Base-by-base conservation (phyloP, 495 filamentous ascomycete genomes). In the Lophiostoma macrostomum region DNA sequence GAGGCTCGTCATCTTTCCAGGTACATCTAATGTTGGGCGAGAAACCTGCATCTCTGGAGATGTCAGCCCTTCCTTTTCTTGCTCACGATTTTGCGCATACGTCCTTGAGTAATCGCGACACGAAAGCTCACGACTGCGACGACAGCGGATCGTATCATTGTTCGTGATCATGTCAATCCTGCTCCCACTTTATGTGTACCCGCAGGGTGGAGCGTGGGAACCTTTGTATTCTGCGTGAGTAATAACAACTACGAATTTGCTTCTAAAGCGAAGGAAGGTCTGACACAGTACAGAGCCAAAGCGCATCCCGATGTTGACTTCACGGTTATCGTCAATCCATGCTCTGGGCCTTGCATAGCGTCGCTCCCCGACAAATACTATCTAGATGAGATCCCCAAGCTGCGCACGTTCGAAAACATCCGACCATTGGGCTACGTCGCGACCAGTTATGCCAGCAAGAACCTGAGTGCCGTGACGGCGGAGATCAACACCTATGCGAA, bases 151-250 rank as follows among this genome's bases (percentile, higher is more conserved):
- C 34, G 20, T 50, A 3, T 29, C 4, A n/a, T 29, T 4, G 10
- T 23, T 35, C 11, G 25, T 22, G 12, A 24, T 23, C 16, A 54
- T 56, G 56, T 52, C 48, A 11, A 48, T 63, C 4, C 29, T 63
- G 1, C 43, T 63, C 6, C 60, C 60, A 12, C 60, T 63, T n/a
- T 63, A 63, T 34, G 42, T 63, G 11, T 63, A 63, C 38, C 60
- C 60, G 0, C n/a, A 5, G 0, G 11, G 43, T 0, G 60, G 60
- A 2, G 42, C 41, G 16, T 63, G 60, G 60, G 31, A 60, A 35
- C 60, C 60, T 14, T 38, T 63, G 13, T 60, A 63, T 35, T 1
- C 29, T 12, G 60, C 50, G 60, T 63, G 38, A 41, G 50, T 38
- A n/a, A n/a, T n/a, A n/a, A n/a, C n/a, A n/a, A n/a, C 18, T 35